Evolutionary conservation across 345 rosid species (phyloP), one percentile per base, ranked within the genome.

Genomic region (Citrus hindsii): DNA sequence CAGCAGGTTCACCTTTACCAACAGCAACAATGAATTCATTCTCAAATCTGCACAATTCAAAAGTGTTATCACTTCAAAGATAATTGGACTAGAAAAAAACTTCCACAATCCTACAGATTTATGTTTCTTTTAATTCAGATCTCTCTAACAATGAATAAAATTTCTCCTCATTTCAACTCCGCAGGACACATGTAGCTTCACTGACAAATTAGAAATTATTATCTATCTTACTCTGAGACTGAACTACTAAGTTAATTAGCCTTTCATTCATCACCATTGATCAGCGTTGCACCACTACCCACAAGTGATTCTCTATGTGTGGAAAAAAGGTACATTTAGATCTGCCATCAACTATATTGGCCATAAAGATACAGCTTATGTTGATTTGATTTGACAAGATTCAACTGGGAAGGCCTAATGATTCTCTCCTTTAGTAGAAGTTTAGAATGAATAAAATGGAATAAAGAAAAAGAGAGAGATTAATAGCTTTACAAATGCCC

Each of bases 1-100:
- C 86, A n/a, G 98, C 94, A 62, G 98, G 97, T 81, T 92, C 94
- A 67, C 98, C 97, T 84, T 92, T 95, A 67, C 98, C 98, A 69
- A 90, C 92, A 37, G 98, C 95, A 89, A 92, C 88, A 76, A 95
- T 77, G 9, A 93, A 86, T 59, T 90, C 91, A 68, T 87, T 88
- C 89, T 88, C 83, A 69, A 85, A 92, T 86, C 98, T 95, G 85
- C 28, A 74, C 62, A 74, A 76, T 40, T 28, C 51, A 76, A 19
- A 63, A 56, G 63, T 21, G 25, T 55, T 19, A 53, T 62, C 28
- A 27, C 27, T 24, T 13, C 10, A 73, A 30, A 56, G 9, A 73
- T 73, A 16, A 30, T 48, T 5, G 73, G 35, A 28, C 32, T 22
- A 63, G 8, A 30, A 9, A 14, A 63, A 63, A 63, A 1, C 10